A percentile compares a stretch with the other conserved stretches of the same genome.
Conservation (phyloP, 2,329 filamentous ascomycete species). For the Davidsoniella neocaledoniae region DNA sequence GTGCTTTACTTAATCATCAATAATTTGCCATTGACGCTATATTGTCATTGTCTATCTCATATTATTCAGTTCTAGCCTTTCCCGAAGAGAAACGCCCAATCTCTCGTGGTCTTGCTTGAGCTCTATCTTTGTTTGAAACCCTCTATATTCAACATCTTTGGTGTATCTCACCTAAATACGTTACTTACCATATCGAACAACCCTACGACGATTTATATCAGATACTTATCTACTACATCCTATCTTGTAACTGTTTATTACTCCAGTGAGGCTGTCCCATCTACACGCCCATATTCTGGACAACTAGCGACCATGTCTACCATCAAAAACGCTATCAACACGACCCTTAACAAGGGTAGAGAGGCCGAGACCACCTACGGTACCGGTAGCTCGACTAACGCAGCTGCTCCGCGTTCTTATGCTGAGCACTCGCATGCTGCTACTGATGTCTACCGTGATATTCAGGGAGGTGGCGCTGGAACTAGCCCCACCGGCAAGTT, state of each 20-base stretch:
- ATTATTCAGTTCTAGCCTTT: too few relatives aligned
- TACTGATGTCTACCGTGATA: slow-evolving; percentile 3
- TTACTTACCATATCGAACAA: too few relatives aligned
- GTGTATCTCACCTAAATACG: too few relatives aligned
- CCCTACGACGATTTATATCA: too few relatives aligned
- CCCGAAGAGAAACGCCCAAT: too few relatives aligned
- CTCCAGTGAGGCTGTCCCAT: not conserved
- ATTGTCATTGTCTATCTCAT: too few relatives aligned
- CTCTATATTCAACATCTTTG: too few relatives aligned
- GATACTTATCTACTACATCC: not conserved
- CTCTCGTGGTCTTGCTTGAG: too few relatives aligned
- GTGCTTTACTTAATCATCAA: not conserved
- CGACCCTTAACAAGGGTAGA: not conserved
- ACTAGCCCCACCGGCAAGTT: slow-evolving; percentile 2
- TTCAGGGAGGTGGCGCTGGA: not conserved
- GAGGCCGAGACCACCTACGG: not conserved
- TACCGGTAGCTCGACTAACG: not conserved
- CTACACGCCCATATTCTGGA: not conserved
- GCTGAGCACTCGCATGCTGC: slow-evolving; percentile 4
- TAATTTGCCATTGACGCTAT: not conserved
- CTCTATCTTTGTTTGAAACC: too few relatives aligned
- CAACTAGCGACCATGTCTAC: not conserved
- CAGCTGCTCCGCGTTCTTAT: slow-evolving; percentile 1
- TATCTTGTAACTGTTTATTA: not conserved
- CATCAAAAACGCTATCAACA: slow-evolving; percentile 4